These are phyloP conservation scores for Cicer pinnatifidum DNA, from an alignment of 306 rosid species.

Conservation along the genomic window DNA sequence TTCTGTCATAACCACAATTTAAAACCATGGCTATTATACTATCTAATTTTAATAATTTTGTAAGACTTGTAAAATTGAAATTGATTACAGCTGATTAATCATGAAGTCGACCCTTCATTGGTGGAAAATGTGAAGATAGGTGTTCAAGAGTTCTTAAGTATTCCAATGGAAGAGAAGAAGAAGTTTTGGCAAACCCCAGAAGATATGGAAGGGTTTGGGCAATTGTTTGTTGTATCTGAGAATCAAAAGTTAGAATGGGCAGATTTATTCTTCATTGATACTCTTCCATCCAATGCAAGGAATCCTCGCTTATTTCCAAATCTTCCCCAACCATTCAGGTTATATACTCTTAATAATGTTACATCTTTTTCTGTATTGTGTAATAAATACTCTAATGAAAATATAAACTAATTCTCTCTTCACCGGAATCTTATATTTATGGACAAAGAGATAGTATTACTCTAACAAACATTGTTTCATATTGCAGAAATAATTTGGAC, in stretches of 20 bases:
- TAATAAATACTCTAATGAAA: no score
- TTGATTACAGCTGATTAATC: constrained; percentile 31
- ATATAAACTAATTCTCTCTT: no score
- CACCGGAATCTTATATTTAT: no score
- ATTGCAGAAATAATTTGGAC: constrained; percentile 39
- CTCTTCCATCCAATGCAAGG: constrained; percentile 32
- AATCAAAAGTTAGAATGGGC: constrained; percentile 44
- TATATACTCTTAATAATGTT: no score
- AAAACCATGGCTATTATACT: neutral
- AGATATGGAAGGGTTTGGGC: constrained; percentile 39
- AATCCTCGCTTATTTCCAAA: constrained; percentile 34
- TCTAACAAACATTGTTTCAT: neutral
- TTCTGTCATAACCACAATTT: no score
- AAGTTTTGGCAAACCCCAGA: constrained; percentile 38
- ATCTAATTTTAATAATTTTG: neutral
- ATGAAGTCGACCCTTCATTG: constrained; percentile 25
- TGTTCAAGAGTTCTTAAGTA: constrained; percentile 22
- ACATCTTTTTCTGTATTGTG: no score
- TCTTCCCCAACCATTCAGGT: constrained; percentile 42
- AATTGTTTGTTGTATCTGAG: constrained; percentile 39
- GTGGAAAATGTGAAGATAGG: constrained; percentile 29
- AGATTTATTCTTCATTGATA: neutral
- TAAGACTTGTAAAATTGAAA: neutral
- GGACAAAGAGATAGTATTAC: neutral
- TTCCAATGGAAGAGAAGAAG: constrained; percentile 34